Evolutionary conservation across 768 basidiomycete genomes (phyloP).

Genomic region (Hemileccinum rubropunctum): DNA sequence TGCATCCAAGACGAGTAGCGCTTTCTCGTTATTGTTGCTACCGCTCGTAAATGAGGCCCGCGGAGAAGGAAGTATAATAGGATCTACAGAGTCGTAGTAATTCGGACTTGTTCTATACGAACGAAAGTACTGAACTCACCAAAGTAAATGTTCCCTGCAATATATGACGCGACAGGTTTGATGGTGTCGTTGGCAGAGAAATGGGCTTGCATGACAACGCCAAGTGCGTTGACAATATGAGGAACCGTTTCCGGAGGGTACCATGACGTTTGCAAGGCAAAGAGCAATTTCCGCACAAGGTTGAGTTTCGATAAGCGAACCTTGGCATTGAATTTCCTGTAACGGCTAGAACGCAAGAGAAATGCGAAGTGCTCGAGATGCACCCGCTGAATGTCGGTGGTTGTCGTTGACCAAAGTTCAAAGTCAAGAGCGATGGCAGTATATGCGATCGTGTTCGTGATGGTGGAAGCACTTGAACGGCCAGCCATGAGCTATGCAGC

Average conservation of each 20-base stretch:
- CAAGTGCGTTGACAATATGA: constrained; percentile 58
- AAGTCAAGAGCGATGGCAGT: constrained; percentile 84
- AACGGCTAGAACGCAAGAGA: constrained; percentile 68
- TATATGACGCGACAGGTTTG: constrained; percentile 82
- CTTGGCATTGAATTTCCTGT: constrained; percentile 73
- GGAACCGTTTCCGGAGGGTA: constrained; percentile 52
- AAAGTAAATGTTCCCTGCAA: constrained; percentile 76
- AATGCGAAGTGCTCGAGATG: constrained; percentile 82
- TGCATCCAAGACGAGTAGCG: constrained; percentile 63
- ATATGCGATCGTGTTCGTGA: constrained; percentile 82
- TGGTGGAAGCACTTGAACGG: constrained; percentile 63
- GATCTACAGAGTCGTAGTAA: constrained; percentile 2
- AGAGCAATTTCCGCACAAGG: constrained; percentile 74
- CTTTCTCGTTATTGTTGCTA: constrained; percentile 47
- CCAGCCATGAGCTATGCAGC: neutral
- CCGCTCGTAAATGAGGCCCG: constrained; percentile 7
- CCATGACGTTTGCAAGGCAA: constrained; percentile 77
- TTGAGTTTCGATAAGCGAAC: constrained; percentile 70
- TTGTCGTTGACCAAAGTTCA: constrained; percentile 79
- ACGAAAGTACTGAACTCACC: constrained; percentile 38
- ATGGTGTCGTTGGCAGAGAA: constrained; percentile 73
- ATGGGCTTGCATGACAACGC: constrained; percentile 56
- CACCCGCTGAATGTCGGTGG: constrained; percentile 68
- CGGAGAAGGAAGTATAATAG: constrained; percentile 8
- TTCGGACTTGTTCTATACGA: neutral